Percentiles rank a stretch among this genome's conserved stretches.
Evolutionary conservation across 208 protist genomes (phyloP).

Genomic region (Leptomonas pyrrhocoris): DNA sequence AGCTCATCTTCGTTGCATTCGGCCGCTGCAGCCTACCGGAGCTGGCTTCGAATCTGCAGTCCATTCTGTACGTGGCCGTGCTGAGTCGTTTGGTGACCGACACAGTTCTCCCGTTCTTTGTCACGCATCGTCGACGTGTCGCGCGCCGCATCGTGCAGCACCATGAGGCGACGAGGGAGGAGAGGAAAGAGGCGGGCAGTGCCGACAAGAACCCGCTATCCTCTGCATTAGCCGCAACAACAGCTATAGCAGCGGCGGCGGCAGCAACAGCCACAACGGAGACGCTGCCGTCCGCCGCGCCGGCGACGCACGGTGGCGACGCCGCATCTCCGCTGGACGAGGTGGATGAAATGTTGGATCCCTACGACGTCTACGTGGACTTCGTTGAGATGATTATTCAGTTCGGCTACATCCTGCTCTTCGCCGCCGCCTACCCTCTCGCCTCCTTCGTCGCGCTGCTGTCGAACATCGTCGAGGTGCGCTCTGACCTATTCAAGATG

Average conservation of each 20-base stretch:
- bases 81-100: conserved; percentile 55
- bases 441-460: conserved; percentile 57
- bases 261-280: not conserved
- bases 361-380: conserved; percentile 72
- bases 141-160: conserved; percentile 15
- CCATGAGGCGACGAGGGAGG: conserved; percentile 7
- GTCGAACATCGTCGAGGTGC: conserved; percentile 75
- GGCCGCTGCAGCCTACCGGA: conserved; percentile 49
- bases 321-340: conserved; percentile 41
- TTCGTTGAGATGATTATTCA: conserved; percentile 84
- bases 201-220: no score
- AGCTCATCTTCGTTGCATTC: conserved; percentile 71
- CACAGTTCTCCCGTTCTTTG: conserved; percentile 60
- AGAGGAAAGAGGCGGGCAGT: not conserved
- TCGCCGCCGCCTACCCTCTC: conserved; percentile 68
- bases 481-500: conserved; percentile 71
- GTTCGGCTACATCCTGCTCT: conserved; percentile 77
- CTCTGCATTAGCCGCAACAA: not conserved
- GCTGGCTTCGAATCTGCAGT: conserved; percentile 43
- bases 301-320: conserved; percentile 31
- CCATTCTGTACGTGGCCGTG: conserved; percentile 49
- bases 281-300: not conserved
- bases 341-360: conserved; percentile 46
- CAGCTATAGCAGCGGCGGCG: not conserved
- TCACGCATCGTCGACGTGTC: conserved; percentile 39